phyloP scores from a whole-genome alignment of 225 moss, liverwort and hornwort species.

The Bryoerythrophyllum caledonicum region DNA sequence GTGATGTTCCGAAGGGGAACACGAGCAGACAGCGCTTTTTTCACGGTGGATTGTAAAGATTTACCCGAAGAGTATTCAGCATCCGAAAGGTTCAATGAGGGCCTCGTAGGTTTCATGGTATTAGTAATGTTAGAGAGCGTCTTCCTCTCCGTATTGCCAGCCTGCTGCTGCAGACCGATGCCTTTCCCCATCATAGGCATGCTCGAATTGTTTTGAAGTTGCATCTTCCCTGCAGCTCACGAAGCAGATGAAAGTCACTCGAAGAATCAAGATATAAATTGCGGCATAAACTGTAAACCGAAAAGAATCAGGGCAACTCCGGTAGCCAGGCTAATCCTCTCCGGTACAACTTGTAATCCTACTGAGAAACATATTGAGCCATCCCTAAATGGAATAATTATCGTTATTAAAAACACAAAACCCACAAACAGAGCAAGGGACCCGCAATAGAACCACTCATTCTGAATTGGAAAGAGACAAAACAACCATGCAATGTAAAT shows the following conservation, averaged over 20 bases:
- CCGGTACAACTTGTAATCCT: not conserved
- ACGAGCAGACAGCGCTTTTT: conserved; percentile 43
- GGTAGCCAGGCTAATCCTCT: not conserved
- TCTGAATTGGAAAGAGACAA: not conserved
- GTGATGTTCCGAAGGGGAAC: conserved; percentile 67
- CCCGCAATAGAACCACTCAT: not conserved
- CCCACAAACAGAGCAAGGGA: not conserved
- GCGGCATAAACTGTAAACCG: not conserved
- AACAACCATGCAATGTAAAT: not conserved
- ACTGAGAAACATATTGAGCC: not conserved
- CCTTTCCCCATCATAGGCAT: conserved; percentile 34
- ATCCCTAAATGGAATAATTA: not conserved
- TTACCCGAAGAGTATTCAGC: conserved; percentile 48
- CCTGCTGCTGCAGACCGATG: conserved; percentile 33
- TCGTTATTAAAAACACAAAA: not conserved
- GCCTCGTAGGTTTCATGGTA: conserved; percentile 44
- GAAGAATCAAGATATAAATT: not conserved
- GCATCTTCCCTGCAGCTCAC: conserved; percentile 55
- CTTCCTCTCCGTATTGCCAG: conserved; percentile 45
- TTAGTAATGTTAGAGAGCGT: conserved; percentile 65
- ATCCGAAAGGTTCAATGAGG: conserved; percentile 34
- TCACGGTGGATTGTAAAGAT: conserved; percentile 25
- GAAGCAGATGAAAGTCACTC: conserved; percentile 3
- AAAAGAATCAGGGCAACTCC: not conserved
- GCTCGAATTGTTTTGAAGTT: conserved; percentile 37